Percentiles rank a stretch among this genome's conserved stretches.
Conservation (phyloP, 805 yeast species). For the Candida tammaniensis region DNA sequence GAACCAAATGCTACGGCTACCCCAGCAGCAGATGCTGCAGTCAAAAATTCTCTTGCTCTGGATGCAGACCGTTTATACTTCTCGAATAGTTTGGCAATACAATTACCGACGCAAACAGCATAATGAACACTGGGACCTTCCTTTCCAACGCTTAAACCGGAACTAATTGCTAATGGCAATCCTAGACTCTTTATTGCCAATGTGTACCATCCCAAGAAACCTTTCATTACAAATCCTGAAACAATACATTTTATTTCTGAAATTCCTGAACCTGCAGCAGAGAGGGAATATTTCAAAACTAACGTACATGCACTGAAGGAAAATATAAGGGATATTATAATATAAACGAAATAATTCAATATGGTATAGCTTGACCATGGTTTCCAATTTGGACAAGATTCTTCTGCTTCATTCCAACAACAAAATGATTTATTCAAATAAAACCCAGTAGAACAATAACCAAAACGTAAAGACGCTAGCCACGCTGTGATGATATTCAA, state of each 20-base stretch:
- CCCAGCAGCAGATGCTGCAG: slow-evolving; percentile 96
- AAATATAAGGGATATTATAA: slow-evolving; percentile 56
- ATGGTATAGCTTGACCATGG: slow-evolving; percentile 51
- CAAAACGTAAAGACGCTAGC: slow-evolving; percentile 74
- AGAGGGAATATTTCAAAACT: slow-evolving; percentile 73
- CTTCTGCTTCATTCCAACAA: slow-evolving; percentile 60
- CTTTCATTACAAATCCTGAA: slow-evolving; percentile 79
- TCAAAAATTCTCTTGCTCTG: slow-evolving; percentile 57
- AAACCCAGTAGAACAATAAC: slow-evolving; percentile 70
- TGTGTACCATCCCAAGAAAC: slow-evolving; percentile 73
- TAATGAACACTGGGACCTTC: slow-evolving; percentile 99
- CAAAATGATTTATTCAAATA: slow-evolving; percentile 76
- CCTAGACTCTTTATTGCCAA: slow-evolving; percentile 73
- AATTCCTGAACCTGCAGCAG: slow-evolving; percentile 97
- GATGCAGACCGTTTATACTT: slow-evolving; percentile 45
- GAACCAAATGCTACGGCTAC: slow-evolving; percentile 98
- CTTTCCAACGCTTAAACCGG: slow-evolving; percentile 92
- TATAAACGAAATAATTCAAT: slow-evolving; percentile 56
- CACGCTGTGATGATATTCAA: slow-evolving; percentile 83
- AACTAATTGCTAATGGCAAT: slow-evolving; percentile 85
- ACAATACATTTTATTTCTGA: slow-evolving; percentile 95
- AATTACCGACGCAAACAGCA: slow-evolving; percentile 93
- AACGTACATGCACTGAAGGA: slow-evolving; percentile 64
- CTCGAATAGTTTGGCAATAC: slow-evolving; percentile 56
- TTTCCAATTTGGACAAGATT: slow-evolving; percentile 65